These are phyloP conservation scores for Umbelopsis isabellina DNA, from an alignment of 192 early-diverging fungal genomes.

Conservation along the genomic window DNA sequence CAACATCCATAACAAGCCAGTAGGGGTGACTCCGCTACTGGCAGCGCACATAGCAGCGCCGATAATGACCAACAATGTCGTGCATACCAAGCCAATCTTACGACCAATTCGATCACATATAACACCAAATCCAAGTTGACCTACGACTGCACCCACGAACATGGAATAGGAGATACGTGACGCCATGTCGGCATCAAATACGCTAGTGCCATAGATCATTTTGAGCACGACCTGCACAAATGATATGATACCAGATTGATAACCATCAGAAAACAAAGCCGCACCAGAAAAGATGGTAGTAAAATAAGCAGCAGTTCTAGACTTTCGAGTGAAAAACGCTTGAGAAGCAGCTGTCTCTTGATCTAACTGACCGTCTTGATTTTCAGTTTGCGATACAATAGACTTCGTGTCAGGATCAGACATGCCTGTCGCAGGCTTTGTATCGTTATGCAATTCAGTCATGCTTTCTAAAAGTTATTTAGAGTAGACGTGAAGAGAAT, in stretches of 20 bases:
- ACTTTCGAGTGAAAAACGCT: neutral
- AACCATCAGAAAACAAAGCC: slow-evolving; percentile 57
- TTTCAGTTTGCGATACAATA: neutral
- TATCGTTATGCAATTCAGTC: no score
- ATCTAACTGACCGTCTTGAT: neutral
- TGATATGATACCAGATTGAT: slow-evolving; percentile 56
- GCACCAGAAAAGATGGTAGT: slow-evolving; percentile 40
- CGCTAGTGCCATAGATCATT: slow-evolving; percentile 44
- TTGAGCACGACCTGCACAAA: slow-evolving; percentile 51
- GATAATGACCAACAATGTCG: slow-evolving; percentile 51
- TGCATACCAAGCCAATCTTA: slow-evolving; percentile 53
- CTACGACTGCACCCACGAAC: slow-evolving; percentile 56
- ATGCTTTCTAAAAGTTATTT: no score
- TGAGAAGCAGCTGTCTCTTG: neutral
- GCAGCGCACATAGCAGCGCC: slow-evolving; percentile 48
- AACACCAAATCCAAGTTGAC: slow-evolving; percentile 55
- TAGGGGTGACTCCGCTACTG: slow-evolving; percentile 42
- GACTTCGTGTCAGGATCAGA: neutral
- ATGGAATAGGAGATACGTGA: slow-evolving; percentile 54
- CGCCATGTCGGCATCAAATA: slow-evolving; percentile 38
- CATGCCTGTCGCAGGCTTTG: no score
- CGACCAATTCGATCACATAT: slow-evolving; percentile 56
- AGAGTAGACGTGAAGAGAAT: no score
- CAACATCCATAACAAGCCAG: slow-evolving; percentile 52
- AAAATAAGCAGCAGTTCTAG: slow-evolving; percentile 26